Evolutionary conservation across 352 stramenopile genomes (phyloP).

Genomic region (Phytopythium litorale): DNA sequence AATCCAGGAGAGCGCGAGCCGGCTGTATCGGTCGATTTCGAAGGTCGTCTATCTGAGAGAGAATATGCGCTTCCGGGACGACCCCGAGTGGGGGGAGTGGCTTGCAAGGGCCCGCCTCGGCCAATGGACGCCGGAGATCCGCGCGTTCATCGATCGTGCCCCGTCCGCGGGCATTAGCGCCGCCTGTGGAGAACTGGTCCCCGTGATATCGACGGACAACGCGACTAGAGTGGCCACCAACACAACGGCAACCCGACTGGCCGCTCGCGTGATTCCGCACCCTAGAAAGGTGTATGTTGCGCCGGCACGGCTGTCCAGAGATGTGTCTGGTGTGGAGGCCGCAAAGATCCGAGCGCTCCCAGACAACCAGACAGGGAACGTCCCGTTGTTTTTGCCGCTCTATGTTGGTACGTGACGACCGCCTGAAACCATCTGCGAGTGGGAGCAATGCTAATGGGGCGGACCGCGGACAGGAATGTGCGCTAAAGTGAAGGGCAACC

Average conservation of each 20-base stretch:
- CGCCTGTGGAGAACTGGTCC: constrained; percentile 3
- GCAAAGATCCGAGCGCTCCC: not conserved
- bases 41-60: constrained; percentile 19
- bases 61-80: constrained; percentile 17
- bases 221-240: not conserved
- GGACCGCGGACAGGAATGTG: constrained; percentile 8
- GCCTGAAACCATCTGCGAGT: too few relatives aligned
- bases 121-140: constrained; percentile 3
- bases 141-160: not conserved
- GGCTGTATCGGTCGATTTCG: constrained; percentile 11
- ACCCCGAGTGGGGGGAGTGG: constrained; percentile 18
- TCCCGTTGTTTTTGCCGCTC: constrained; percentile 1
- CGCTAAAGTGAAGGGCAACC: constrained; percentile 12
- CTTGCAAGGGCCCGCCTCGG: constrained; percentile 7
- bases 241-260: not conserved
- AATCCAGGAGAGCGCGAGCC: not conserved
- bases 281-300: not conserved
- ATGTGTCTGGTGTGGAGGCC: constrained; percentile 3
- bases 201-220: constrained; percentile 9
- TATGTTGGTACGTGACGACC: constrained; percentile 10
- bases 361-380: constrained; percentile 11
- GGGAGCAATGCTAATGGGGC: too few relatives aligned
- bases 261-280: not conserved
- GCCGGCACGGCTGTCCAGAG: constrained; percentile 1
- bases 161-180: not conserved